A percentile compares a stretch with the other conserved stretches of the same genome.
phyloP scores from a whole-genome alignment of 345 rosid species.

The Bruguiera parviflora region DNA sequence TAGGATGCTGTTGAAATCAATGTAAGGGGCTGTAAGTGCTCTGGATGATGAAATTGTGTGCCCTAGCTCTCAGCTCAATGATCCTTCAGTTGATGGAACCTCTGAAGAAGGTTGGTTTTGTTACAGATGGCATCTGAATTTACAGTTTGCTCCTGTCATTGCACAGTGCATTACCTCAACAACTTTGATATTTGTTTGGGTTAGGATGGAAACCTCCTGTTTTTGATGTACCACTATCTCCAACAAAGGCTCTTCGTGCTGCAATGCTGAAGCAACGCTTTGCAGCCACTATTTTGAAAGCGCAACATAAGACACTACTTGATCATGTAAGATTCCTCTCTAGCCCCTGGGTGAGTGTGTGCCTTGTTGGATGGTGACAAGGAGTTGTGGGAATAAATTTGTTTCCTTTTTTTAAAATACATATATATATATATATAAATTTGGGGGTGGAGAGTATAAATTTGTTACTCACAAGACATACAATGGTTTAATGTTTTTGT shows the following conservation, averaged over 20 bases:
- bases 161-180: background rate
- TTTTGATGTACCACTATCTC: slow-evolving; percentile 52
- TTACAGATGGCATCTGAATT: background rate
- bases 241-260: slow-evolving; percentile 77
- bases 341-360: background rate
- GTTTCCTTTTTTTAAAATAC: background rate
- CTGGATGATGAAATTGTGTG: slow-evolving; percentile 47
- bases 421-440: too few relatives aligned
- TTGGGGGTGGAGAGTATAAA: background rate
- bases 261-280: slow-evolving; percentile 70
- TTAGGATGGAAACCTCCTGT: slow-evolving; percentile 44
- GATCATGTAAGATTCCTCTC: slow-evolving; percentile 43
- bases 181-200: background rate
- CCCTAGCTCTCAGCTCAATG: slow-evolving; percentile 42
- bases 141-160: background rate
- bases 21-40: slow-evolving; percentile 62
- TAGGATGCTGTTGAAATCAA: slow-evolving; percentile 20
- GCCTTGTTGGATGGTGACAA: too few relatives aligned
- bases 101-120: slow-evolving; percentile 48
- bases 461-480: background rate
- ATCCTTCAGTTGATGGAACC: slow-evolving; percentile 33
- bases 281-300: slow-evolving; percentile 69
- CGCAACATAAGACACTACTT: slow-evolving; percentile 58
- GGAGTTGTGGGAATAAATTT: too few relatives aligned
- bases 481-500: slow-evolving; percentile 3